Base-by-base conservation (phyloP, 768 basidiomycete genomes). In the Tricholoma hemisulphureum region DNA sequence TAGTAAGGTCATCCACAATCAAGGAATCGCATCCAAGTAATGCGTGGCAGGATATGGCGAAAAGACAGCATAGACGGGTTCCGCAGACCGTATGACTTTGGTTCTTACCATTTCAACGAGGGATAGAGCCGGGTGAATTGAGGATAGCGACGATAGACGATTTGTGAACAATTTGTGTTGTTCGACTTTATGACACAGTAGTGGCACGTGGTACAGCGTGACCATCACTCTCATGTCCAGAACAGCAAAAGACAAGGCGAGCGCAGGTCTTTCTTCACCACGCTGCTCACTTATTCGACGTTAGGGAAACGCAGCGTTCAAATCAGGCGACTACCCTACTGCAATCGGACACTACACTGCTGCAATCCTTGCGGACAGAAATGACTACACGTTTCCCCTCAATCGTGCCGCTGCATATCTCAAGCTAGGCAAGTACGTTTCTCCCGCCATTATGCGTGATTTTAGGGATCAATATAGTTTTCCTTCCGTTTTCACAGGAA, bases 341-440 rank as follows among this genome's bases (percentile, higher is more conserved):
- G 92, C 94, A 0, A 81, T 98, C 51, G 93, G 93, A 0, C 87
- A 93, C 68, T 98, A 97, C 73, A 89, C 91, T 29, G 75, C 83
- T 1, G 95, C 95, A 3, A 84, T 89, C 45, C 70, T 92, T 18
- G 82, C 86, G 2, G 88, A 95, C 71, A 69, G 75, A 10, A 75
- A 69, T 0, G 91, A 96, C 65, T 77, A 83, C n/a, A 89, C 91
- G 0, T 90, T 87, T 61, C 86, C 88, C 31, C 78, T 95, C 31
- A 98, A 98, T 68, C 85, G 95, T 43, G 91, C 93, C 3, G 90
- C 92, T 32, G 92, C 93, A 24, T 95, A 95, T 76, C 81, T 98
- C 59, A 95, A 94, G 80, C 83, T 96, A 76, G 87, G 86, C 83
- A 97, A 96, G 94, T 94, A 79, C 77, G 93, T 87, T 72, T 64